A percentile compares a stretch with the other conserved stretches of the same genome.
phyloP scores from a whole-genome alignment of 176 grass and related monocot species.

The Melocanna baccifera region DNA sequence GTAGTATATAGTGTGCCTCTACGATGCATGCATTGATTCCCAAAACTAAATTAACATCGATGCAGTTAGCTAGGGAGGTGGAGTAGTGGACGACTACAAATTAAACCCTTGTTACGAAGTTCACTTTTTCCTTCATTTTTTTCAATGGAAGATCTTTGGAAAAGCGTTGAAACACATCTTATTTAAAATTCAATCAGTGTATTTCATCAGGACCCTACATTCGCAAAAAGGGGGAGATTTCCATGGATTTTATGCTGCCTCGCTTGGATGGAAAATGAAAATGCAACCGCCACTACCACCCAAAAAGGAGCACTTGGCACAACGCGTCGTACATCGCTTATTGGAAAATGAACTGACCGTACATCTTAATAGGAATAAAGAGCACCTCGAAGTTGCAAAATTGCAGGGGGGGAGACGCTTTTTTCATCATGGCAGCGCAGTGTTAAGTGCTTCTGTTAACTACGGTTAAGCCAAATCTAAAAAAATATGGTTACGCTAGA shows the following conservation, averaged over 20 bases:
- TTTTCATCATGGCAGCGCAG: neutral
- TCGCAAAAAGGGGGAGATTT: neutral
- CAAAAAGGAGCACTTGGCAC: neutral
- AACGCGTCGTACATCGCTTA: neutral
- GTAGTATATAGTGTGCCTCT: no score
- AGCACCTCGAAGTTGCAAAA: slow-evolving; percentile 13
- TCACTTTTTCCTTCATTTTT: no score
- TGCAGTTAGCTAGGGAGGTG: no score
- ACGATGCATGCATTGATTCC: no score
- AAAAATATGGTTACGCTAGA: neutral
- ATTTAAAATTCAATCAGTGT: neutral
- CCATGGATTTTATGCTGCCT: neutral
- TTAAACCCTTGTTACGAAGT: no score
- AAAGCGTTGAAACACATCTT: neutral
- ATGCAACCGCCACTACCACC: neutral
- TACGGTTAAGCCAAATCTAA: slow-evolving; percentile 23
- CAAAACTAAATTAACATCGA: no score
- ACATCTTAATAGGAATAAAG: neutral
- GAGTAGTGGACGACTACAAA: no score
- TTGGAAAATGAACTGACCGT: neutral
- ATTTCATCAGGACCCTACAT: neutral
- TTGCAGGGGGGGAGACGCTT: neutral
- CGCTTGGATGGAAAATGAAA: neutral
- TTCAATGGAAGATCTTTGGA: neutral
- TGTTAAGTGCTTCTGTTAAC: slow-evolving; percentile 1